Evolutionary conservation across 352 stramenopile genomes (phyloP).

Genomic region (Thraustotheca clavata): DNA sequence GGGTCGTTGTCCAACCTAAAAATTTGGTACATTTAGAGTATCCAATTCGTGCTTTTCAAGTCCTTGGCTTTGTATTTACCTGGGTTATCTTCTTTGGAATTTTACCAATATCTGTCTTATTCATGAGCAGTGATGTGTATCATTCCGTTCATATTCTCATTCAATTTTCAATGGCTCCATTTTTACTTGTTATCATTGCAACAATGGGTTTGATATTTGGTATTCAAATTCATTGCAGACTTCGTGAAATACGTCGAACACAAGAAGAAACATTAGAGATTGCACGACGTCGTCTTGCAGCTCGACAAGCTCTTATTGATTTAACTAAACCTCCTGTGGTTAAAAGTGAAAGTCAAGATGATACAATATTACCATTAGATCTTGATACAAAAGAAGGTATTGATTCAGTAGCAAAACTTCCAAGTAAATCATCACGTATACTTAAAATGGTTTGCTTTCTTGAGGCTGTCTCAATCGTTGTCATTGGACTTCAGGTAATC

Average conservation of each 20-base stretch:
- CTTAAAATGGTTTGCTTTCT: constrained; percentile 19
- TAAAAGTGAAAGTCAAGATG: constrained; percentile 9
- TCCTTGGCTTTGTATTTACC: constrained; percentile 12
- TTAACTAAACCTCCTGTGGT: constrained; percentile 2
- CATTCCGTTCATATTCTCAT: constrained; percentile 16
- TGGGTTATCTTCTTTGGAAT: constrained; percentile 19
- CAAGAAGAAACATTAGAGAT: not conserved
- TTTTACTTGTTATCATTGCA: constrained; percentile 11
- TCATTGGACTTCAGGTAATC: constrained; percentile 3
- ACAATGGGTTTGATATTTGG: constrained; percentile 11
- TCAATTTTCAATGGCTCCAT: constrained; percentile 18
- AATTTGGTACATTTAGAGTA: not conserved
- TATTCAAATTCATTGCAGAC: constrained; percentile 8
- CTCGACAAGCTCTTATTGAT: not conserved
- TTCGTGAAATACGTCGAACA: not conserved
- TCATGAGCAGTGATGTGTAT: not conserved
- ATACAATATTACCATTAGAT: not conserved
- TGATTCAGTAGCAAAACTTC: not conserved
- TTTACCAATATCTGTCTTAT: not conserved
- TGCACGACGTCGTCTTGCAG: not conserved
- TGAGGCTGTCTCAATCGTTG: not conserved
- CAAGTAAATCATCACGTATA: constrained; percentile 1
- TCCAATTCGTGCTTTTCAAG: constrained; percentile 5
- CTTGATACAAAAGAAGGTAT: not conserved
- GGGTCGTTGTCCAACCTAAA: constrained; percentile 11